Evolutionary conservation across 306 rosid genomes (phyloP), one percentile per base, ranked within the genome.

Genomic region (Fragaria ananassa): DNA sequence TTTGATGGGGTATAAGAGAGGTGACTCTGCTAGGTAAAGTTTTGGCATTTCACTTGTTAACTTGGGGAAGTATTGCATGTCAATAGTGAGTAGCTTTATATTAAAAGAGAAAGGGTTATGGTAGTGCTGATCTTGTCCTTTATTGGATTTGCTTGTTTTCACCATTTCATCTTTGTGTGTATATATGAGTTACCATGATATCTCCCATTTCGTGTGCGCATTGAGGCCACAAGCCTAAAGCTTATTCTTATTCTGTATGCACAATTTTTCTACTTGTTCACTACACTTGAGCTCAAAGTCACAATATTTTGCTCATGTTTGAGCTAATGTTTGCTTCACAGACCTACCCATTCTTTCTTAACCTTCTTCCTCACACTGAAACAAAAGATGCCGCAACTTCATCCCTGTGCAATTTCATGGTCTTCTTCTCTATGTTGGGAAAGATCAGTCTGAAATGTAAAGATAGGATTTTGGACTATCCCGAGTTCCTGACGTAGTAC

Each of bases 111-210:
- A 46, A 83, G 83, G 86, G 71, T 65, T 72, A 74, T 61, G 51
- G 87, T 71, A 39, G 83, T 75, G 46, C 74, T 80, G 76, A 82
- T 86, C 77, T 12, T 75, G 75, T 81, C 65, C 66, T 78, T 77
- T 21, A 67, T 86, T 86, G 71, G 80, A 80, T 84, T 79, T 88
- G 78, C 81, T 74, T 39, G 63, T 83, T 56, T 84, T 71, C 78
- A 17, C 78, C 76, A 71, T 56, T 82, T 68, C 42, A 64, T 1
- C 6, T 60, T 27, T 68, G 66, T 75, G 4, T 88, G 85, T 90
- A 74, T 85, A 85, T 82, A 63, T 79, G 49, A 81, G 27, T 78
- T 71, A 18, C 83, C 76, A 81, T 85, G 76, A 85, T 77, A 76
- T 23, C 42, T 23, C 49, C 70, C 70, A 39, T 83, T 81, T 81